A percentile compares a stretch with the other conserved stretches of the same genome.
Evolutionary conservation across 306 rosid species (phyloP).

Genomic region (Cercis canadensis): DNA sequence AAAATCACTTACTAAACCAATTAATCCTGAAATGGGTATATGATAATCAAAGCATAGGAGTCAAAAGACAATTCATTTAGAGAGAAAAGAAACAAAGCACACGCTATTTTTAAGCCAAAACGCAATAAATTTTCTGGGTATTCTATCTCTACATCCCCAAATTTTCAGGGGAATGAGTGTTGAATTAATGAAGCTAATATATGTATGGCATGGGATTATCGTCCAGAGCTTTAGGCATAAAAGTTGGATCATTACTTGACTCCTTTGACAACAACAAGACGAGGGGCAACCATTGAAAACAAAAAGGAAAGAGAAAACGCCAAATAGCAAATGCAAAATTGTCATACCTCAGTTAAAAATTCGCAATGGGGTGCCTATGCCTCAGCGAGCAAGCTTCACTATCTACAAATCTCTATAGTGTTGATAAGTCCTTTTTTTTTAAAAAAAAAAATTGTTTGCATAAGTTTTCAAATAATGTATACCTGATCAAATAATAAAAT

Average conservation of each 20-base stretch:
- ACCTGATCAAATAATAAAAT: no score
- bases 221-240: slow-evolving; percentile 41
- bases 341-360: neutral
- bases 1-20: slow-evolving; percentile 20
- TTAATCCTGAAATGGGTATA: neutral
- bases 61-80: no score
- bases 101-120: slow-evolving; percentile 21
- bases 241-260: slow-evolving; percentile 46
- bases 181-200: neutral
- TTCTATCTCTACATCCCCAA: neutral
- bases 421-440: no score
- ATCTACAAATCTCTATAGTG: no score
- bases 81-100: neutral
- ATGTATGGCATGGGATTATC: neutral
- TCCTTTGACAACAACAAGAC: neutral
- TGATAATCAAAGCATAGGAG: no score
- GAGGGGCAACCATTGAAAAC: slow-evolving; percentile 19
- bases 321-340: neutral
- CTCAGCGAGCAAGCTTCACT: no score
- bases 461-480: no score
- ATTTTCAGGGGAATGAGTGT: no score
- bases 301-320: neutral
- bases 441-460: no score
- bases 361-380: neutral
- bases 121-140: neutral